Conservation (phyloP, 768 basidiomycete species). For the Cyathus striatus region DNA sequence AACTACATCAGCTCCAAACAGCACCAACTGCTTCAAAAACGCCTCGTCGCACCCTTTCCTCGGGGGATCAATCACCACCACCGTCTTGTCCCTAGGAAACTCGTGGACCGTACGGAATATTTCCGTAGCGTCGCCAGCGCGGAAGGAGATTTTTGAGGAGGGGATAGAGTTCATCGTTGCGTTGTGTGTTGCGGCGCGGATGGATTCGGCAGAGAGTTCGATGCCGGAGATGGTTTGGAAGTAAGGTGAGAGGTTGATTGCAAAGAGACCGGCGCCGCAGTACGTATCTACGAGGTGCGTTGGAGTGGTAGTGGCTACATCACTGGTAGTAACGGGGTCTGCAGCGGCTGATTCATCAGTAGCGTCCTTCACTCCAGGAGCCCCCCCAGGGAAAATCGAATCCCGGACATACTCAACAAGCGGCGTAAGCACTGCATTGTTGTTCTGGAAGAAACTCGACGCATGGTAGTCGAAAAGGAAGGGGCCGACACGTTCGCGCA, state of each 20-base stretch:
- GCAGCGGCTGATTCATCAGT: background rate
- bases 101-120: conserved; percentile 68
- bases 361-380: background rate
- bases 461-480: conserved; percentile 81
- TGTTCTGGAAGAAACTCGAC: conserved; percentile 97
- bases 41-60: conserved; percentile 87
- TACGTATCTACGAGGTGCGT: conserved; percentile 95
- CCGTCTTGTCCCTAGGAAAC: conserved; percentile 66
- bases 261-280: conserved; percentile 87
- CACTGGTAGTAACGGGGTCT: conserved; percentile 6
- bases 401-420: conserved; percentile 81
- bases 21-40: conserved; percentile 73
- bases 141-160: conserved; percentile 56
- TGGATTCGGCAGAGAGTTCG: conserved; percentile 74
- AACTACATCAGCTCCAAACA: conserved; percentile 60
- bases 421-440: conserved; percentile 85
- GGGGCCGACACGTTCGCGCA: conserved; percentile 82
- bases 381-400: conserved; percentile 54
- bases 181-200: conserved; percentile 63
- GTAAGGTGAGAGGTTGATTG: conserved; percentile 71
- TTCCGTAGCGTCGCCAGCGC: conserved; percentile 78
- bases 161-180: conserved; percentile 59
- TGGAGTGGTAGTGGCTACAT: too few species aligned
- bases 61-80: conserved; percentile 84
- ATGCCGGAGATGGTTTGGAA: conserved; percentile 84